Conservation (phyloP, 768 basidiomycete genomes). For the Boletus tomentosulus region DNA sequence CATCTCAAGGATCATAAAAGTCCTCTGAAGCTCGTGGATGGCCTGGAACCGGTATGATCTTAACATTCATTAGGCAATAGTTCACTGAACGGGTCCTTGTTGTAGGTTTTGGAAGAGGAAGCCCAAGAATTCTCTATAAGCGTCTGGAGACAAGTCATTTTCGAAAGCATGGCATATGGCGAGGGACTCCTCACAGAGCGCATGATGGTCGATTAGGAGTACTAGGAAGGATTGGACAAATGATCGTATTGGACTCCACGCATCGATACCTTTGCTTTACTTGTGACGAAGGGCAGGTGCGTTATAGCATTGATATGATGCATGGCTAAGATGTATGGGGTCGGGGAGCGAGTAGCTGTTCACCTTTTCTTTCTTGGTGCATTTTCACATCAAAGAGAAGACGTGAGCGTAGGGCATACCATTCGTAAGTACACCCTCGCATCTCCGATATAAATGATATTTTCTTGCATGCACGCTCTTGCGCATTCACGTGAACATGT, state of each 20-base stretch:
- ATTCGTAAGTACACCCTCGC: constrained; percentile 57
- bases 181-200: constrained; percentile 85
- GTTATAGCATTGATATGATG: constrained; percentile 48
- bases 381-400: constrained; percentile 15
- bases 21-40: constrained; percentile 82
- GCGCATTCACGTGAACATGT: not conserved
- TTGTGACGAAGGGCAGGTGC: constrained; percentile 49
- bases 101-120: constrained; percentile 89
- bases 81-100: not conserved
- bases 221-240: constrained; percentile 5
- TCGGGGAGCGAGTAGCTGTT: constrained; percentile 24
- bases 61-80: not conserved
- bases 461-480: constrained; percentile 18
- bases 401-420: constrained; percentile 21
- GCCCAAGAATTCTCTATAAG: constrained; percentile 71
- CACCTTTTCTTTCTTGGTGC: constrained; percentile 15
- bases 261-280: constrained; percentile 25
- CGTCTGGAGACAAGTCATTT: constrained; percentile 90
- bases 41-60: constrained; percentile 78
- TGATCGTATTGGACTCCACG: constrained; percentile 16
- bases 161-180: constrained; percentile 91
- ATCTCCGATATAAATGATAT: constrained; percentile 41
- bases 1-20: constrained; percentile 89
- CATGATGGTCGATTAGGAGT: constrained; percentile 66
- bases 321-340: constrained; percentile 40